Conservation (phyloP, 768 basidiomycete species). For the Xerocomellus chrysenteron region DNA sequence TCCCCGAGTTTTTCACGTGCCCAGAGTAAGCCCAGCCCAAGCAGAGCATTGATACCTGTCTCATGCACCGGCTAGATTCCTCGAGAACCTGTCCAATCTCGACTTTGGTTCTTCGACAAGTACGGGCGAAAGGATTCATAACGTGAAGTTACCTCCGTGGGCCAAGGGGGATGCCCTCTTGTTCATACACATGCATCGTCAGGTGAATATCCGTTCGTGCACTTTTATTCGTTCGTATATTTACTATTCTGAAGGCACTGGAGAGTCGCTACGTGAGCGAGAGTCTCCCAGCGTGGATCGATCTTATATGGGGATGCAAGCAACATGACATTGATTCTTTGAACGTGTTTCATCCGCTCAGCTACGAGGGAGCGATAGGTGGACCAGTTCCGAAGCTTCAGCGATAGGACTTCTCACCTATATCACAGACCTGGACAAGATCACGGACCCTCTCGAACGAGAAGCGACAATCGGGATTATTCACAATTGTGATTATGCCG, state of each 20-base stretch:
- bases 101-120: conserved; percentile 76
- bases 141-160: conserved; percentile 91
- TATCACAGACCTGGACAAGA: conserved; percentile 72
- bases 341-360: conserved; percentile 91
- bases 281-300: conserved; percentile 86
- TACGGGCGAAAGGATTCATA: conserved; percentile 76
- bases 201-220: conserved; percentile 40
- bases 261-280: conserved; percentile 88
- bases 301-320: conserved; percentile 88
- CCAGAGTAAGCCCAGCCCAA: conserved; percentile 55
- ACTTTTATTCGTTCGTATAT: neutral
- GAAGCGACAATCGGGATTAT: conserved; percentile 95
- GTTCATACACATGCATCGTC: conserved; percentile 77
- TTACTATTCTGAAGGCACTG: conserved; percentile 54
- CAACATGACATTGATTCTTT: conserved; percentile 74
- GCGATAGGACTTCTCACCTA: neutral
- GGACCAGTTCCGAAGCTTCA: conserved; percentile 2
- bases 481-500: conserved; percentile 72
- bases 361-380: conserved; percentile 90
- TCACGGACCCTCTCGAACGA: conserved; percentile 81
- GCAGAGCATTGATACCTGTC: neutral
- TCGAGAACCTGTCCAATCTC: conserved; percentile 76
- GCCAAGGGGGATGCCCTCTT: conserved; percentile 80
- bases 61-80: conserved; percentile 52
- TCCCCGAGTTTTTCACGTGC: conserved; percentile 84